Conservation (phyloP, 2,329 filamentous ascomycete species). For the Xylariaceae sp. region DNA sequence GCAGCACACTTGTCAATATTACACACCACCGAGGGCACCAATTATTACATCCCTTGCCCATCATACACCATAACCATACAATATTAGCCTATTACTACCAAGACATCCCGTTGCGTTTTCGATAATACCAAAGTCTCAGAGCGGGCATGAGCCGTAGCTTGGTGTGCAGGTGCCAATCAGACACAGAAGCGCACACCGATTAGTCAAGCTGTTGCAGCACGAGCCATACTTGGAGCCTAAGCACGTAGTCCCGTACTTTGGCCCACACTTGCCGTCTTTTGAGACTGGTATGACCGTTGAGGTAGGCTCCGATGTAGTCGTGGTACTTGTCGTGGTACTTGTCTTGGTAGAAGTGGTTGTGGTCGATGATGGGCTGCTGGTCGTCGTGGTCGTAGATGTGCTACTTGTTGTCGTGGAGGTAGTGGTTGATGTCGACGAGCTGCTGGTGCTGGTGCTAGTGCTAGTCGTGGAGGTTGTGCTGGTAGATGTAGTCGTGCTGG, state of each 20-base stretch:
- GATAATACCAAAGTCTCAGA: slow-evolving; percentile 1
- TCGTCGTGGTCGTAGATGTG: slow-evolving; percentile 8
- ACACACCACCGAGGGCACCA: background rate
- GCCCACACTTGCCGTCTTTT: slow-evolving; percentile 22
- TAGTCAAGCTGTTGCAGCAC: slow-evolving; percentile 19
- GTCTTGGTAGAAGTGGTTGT: slow-evolving; percentile 19
- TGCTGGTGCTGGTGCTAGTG: slow-evolving; percentile 10
- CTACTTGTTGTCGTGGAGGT: slow-evolving; percentile 1
- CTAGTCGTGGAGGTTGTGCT: slow-evolving; percentile 13
- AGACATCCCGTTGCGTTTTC: too few species aligned
- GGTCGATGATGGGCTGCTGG: slow-evolving; percentile 15
- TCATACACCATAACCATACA: background rate
- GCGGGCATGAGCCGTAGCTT: slow-evolving; percentile 18
- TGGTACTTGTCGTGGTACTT: slow-evolving; percentile 20
- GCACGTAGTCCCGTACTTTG: slow-evolving; percentile 20
- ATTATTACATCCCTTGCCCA: background rate
- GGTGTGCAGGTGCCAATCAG: slow-evolving; percentile 20
- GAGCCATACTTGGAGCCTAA: slow-evolving; percentile 16
- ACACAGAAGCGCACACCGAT: slow-evolving; percentile 19
- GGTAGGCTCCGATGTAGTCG: slow-evolving; percentile 14
- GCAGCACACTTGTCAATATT: background rate
- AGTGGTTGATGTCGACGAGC: background rate
- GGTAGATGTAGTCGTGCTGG: background rate
- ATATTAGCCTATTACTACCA: too few species aligned
- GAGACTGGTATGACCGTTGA: slow-evolving; percentile 18